Evolutionary conservation across 306 rosid genomes (phyloP), one percentile per base, ranked within the genome.

Genomic region (Cajanus cajan): DNA sequence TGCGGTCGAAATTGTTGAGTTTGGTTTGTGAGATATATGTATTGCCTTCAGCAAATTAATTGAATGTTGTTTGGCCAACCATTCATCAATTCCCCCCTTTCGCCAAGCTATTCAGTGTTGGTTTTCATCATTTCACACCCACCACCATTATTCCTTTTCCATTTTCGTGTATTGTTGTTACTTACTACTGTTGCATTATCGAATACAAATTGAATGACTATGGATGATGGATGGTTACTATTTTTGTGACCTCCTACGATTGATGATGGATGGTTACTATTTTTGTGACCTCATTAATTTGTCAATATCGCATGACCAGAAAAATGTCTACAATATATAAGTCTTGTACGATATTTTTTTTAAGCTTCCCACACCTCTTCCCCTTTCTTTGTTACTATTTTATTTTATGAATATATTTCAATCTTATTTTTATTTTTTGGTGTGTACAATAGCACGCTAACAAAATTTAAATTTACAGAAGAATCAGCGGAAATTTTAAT

Each of bases 41-140:
- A 10, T 45, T 80, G 51, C 70, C 67, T 74, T 66, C 6, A 58
- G 43, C 62, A 73, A 68, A 78, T 73, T 77, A 68, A 81, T 81
- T 81, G 51, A 79, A 81, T 81, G 81, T 74, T 69, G 55, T 80
- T 82, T 68, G 82, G 67, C 74, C 75, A 75, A 37, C 73, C 21
- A 48, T 76, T 43, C 61, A 68, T 74, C n/a, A 57, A 59, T 31
- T 21, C 0, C 22, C 2, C 11, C 69, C 44, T 54, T 64, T 63
- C 14, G 25, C 34, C 69, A 77, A 79, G 79, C 58, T 73, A 58
- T 79, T 74, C 78, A 76, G 71, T 80, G 79, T 45, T 71, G 83
- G 62, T 52, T 69, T 85, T 85, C 82, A 85, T 86, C 80, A 71
- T 79, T 79, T 86, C 71, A 11, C 89, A 86, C 70, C 89, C 16